These are phyloP conservation scores for Neofusicoccum sp. DNA, from an alignment of 2,329 filamentous ascomycete genomes.

Conservation along the genomic window DNA sequence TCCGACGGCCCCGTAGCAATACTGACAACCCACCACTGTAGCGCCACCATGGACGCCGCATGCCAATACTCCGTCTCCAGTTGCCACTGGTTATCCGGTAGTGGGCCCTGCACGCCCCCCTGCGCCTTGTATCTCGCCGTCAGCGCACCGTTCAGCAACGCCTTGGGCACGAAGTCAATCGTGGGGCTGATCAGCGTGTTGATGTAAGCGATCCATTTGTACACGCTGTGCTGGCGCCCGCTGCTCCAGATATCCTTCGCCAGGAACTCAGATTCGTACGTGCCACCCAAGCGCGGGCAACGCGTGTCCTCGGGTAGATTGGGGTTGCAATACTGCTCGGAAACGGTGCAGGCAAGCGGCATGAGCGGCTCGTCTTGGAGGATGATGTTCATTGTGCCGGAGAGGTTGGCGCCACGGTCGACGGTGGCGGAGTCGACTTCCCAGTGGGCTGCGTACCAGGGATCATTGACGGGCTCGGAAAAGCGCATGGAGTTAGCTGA, in stretches of 20 bases:
- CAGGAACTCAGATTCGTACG: not conserved
- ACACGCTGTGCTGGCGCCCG: not conserved
- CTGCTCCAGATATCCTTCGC: not conserved
- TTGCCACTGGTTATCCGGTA: slow-evolving; percentile 25
- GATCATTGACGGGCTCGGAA: not conserved
- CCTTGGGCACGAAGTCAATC: not conserved
- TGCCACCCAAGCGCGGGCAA: slow-evolving; percentile 11
- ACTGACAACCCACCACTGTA: slow-evolving; percentile 19
- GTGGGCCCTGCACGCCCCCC: not conserved
- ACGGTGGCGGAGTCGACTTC: not conserved
- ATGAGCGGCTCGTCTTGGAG: slow-evolving; percentile 7
- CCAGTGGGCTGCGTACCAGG: not conserved
- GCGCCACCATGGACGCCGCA: slow-evolving; percentile 15
- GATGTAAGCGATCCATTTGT: not conserved
- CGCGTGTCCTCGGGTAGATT: not conserved
- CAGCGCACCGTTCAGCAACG: not conserved
- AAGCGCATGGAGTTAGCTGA: slow-evolving; percentile 32
- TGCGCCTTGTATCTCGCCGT: slow-evolving; percentile 11
- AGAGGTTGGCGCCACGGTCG: not conserved
- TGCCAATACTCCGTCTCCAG: slow-evolving; percentile 23
- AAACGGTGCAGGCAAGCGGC: slow-evolving; percentile 19
- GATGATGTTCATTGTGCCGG: not conserved
- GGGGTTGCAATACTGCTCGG: slow-evolving; percentile 23
- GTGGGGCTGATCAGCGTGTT: not conserved
- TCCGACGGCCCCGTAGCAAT: slow-evolving; percentile 1